A percentile compares a stretch with the other conserved stretches of the same genome.
These are phyloP conservation scores for Gossypium thurberi DNA, from an alignment of 345 rosid species.

Conservation along the genomic window DNA sequence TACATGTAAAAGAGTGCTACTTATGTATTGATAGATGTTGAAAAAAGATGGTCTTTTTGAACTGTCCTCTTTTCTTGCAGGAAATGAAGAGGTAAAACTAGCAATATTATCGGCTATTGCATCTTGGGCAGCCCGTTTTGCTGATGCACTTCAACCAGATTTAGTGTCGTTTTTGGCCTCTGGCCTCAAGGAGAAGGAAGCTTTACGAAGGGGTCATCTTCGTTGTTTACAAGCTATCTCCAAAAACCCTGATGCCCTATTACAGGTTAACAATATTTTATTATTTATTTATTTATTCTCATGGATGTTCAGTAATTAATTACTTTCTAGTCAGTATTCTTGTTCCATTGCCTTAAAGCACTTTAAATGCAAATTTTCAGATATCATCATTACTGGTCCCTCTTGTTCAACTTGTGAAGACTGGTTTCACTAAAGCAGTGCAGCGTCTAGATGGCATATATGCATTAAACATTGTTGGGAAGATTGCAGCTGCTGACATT, in stretches of 20 bases:
- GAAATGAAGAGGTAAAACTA: constrained; percentile 90
- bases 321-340: constrained; percentile 6
- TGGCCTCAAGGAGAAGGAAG: constrained; percentile 94
- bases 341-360: constrained; percentile 9
- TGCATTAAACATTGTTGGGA: constrained; percentile 72
- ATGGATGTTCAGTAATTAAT: neutral
- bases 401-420: constrained; percentile 83
- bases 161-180: constrained; percentile 61
- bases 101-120: constrained; percentile 64
- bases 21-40: neutral
- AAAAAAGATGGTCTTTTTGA: neutral
- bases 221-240: constrained; percentile 61
- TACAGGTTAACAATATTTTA: constrained; percentile 38
- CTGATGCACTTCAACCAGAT: constrained; percentile 60
- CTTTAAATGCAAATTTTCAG: constrained; percentile 35
- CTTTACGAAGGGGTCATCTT: constrained; percentile 84
- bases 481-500: constrained; percentile 77
- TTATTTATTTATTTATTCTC: neutral
- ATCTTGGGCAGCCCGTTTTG: constrained; percentile 67
- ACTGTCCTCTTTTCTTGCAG: constrained; percentile 28
- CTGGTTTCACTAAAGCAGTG: constrained; percentile 79
- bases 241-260: constrained; percentile 59
- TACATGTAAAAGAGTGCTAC: neutral
- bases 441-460: constrained; percentile 94
- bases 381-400: constrained; percentile 72